These are phyloP conservation scores for Rhododendron ferrugineum DNA, from an alignment of 148 eudicot genomes.

Conservation along the genomic window DNA sequence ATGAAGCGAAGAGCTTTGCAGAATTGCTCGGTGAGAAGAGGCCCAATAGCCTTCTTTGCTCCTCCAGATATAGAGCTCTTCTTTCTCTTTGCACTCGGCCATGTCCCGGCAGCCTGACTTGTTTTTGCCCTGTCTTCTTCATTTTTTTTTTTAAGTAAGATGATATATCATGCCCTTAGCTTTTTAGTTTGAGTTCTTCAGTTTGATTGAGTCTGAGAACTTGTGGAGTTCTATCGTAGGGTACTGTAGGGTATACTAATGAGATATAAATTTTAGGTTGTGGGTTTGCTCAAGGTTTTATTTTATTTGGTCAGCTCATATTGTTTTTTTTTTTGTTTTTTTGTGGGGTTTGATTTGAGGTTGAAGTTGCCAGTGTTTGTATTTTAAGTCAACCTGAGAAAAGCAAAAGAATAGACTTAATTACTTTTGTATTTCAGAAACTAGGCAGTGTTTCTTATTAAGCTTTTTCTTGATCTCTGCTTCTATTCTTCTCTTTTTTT, in stretches of 20 bases:
- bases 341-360: not conserved
- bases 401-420: not conserved
- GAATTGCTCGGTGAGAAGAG: slow-evolving; percentile 10
- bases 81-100: slow-evolving; percentile 14
- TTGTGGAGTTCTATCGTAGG: not conserved
- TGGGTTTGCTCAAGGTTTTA: not conserved
- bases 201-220: not conserved
- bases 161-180: not conserved
- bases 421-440: not conserved
- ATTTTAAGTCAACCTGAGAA: not conserved
- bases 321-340: not conserved
- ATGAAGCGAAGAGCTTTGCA: slow-evolving; percentile 7
- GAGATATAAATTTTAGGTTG: not conserved
- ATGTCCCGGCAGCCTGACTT: slow-evolving; percentile 5
- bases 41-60: slow-evolving; percentile 22
- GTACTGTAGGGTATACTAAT: slow-evolving; percentile 1
- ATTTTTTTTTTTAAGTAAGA: not conserved
- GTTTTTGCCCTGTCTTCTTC: not conserved
- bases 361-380: not conserved
- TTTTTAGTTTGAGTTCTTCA: not conserved
- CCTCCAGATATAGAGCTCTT: slow-evolving; percentile 28
- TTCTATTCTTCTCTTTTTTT: not conserved
- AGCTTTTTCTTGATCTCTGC: not conserved
- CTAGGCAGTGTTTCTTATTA: not conserved
- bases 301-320: not conserved